Evolutionary conservation across 2,329 filamentous ascomycete species (phyloP).

Genomic region (Fusarium cicatricum): DNA sequence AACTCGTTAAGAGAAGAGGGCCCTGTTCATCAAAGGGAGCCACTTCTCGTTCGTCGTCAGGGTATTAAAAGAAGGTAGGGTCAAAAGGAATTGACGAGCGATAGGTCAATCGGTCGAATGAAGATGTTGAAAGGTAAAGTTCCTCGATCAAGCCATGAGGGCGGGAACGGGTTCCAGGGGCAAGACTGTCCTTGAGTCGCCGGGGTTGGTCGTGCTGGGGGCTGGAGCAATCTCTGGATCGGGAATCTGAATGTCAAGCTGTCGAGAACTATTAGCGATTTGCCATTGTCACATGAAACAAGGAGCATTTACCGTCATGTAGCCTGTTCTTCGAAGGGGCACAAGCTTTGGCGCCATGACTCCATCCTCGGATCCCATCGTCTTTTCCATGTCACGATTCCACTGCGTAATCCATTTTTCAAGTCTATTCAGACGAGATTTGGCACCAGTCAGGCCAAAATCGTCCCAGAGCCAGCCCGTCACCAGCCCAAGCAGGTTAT

Average conservation of each 20-base stretch:
- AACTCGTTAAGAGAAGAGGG: conserved; percentile 35
- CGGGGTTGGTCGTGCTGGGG: conserved; percentile 52
- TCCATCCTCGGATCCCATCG: conserved; percentile 59
- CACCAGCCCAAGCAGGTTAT: conserved; percentile 78
- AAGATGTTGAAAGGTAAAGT: conserved; percentile 5
- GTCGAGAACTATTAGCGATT: conserved; percentile 13
- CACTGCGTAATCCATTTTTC: conserved; percentile 87
- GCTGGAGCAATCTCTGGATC: conserved; percentile 74
- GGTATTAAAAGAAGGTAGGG: conserved; percentile 35
- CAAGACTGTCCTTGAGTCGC: conserved; percentile 47
- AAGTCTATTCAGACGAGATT: conserved; percentile 72
- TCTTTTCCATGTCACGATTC: conserved; percentile 77
- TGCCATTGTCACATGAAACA: neutral
- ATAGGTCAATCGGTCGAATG: conserved; percentile 16
- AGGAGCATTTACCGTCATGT: conserved; percentile 73
- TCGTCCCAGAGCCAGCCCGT: conserved; percentile 98
- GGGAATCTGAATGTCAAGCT: conserved; percentile 84
- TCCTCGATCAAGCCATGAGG: conserved; percentile 32
- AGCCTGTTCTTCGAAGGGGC: conserved; percentile 81
- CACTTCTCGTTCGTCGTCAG: conserved; percentile 39
- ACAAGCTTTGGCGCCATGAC: conserved; percentile 74
- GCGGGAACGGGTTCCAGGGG: conserved; percentile 45
- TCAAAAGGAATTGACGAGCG: conserved; percentile 17
- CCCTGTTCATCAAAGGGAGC: conserved; percentile 36
- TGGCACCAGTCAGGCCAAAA: conserved; percentile 77